Evolutionary conservation across 768 basidiomycete genomes (phyloP), one percentile per base, ranked within the genome.

Genomic region (Wakefieldia striispora): DNA sequence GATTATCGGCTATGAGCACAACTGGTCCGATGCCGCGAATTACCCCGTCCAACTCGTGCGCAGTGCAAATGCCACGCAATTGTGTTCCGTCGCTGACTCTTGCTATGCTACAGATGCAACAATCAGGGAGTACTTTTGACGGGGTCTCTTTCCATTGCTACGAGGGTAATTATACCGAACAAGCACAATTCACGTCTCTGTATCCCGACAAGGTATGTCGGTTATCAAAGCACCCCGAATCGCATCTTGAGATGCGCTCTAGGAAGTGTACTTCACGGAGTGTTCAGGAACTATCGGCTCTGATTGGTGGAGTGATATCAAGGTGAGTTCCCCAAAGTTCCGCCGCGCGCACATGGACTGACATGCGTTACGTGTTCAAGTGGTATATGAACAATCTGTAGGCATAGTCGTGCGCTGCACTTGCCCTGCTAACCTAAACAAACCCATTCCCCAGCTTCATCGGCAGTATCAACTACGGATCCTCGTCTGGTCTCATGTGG

Each of bases 281-380:
- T 89, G 88, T 59, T 66, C 79, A 1, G 86, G 88, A 6, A 80
- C 75, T 0, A 65, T 78, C 47, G 83, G 84, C 13, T 77, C 78
- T 9, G 84, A 88, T 60, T 90, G 86, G 87, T 91, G 88, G 88
- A 71, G 70, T 41, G 86, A 89, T 56, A 82, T 89, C 66, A 89
- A 89, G 76, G 86, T 82, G 52, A 6, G 66, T 43, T 26, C 9
- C 42, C 16, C 14, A 6, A 27, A 6, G 20, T 3, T 6, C 26
- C 2, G 4, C 29, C 12, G 6, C 27, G 5, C 27, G n/a, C 19
- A 33, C 38, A 31, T 14, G 27, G 34, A 37, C 45, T 67, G 35
- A 67, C 43, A 13, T 36, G 14, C 20, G 34, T 23, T 3, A 13
- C 34, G 14, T 19, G 34, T 23, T 3, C 35, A 48, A 83, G 82